Base-by-base conservation (phyloP, 768 basidiomycete genomes). In the Rhodotorula kratochvilovae region DNA sequence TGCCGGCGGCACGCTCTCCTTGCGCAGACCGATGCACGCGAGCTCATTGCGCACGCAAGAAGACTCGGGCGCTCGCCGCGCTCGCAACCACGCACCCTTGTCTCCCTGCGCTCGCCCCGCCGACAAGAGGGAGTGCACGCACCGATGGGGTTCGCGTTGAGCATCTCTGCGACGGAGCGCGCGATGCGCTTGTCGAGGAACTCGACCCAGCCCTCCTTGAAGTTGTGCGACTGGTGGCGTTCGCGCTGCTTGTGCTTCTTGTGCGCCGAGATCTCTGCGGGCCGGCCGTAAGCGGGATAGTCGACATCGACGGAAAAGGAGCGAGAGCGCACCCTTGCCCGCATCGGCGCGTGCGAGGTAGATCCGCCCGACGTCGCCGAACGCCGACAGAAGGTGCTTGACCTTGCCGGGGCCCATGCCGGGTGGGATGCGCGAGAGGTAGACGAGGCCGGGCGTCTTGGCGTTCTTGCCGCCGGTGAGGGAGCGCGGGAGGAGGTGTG, bases 341-440 rank as follows among this genome's bases (percentile, higher is more conserved):
- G 39, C 43, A 36, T 71, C 66, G 3, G 64, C 65, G 50, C 68
- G 31, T 8, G 68, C 75, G 21, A 98, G 83, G 83, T 93, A 98
- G 23, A 98, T 91, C 63, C 92, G 84, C 3, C 92, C 94, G 7
- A 97, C 84, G 70, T 92, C 91, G 7, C 96, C 96, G 78, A 92
- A 89, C 48, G 85, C 85, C 71, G 87, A 87, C 88, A 99, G 89
- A 53, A 99, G 83, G 81, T 98, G 92, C 68, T 93, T 88, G 48
- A 98, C 91, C 81, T 98, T 97, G 17, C 90, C 85, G 39, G 96
- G 96, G 31, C 89, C 91, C 96, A 99, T 98, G 3, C 93, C 95
- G 23, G 96, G 96, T 5, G 96, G 96, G 77, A 98, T 89, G 43
- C 96, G 85, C 25, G 93, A 96, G 54, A 99, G 91, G 80, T 98